Evolutionary conservation across 306 rosid species (phyloP).

Genomic region (Inga oerstediana): DNA sequence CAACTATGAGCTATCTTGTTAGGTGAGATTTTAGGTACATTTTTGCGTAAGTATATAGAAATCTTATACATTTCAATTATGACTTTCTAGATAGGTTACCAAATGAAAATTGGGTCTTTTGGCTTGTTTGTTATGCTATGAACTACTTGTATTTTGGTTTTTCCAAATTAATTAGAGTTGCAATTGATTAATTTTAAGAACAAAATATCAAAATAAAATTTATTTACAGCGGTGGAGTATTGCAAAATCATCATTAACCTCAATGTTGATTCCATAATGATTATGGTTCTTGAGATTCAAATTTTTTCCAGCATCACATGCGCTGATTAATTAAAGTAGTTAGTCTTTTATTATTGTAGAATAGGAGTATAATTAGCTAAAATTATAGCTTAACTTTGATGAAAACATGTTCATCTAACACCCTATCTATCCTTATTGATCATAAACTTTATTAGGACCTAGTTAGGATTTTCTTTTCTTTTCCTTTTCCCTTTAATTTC

Average conservation of each 20-base stretch:
- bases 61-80: background rate
- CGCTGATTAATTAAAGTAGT: conserved; percentile 26
- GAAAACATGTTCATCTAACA: conserved; percentile 9
- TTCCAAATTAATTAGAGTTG: background rate
- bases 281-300: background rate
- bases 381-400: conserved; percentile 19
- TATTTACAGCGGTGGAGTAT: background rate
- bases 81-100: background rate
- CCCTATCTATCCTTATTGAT: background rate
- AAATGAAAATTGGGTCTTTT: background rate
- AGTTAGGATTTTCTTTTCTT: conserved; percentile 26
- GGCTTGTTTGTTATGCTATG: background rate
- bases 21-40: background rate
- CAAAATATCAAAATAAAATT: background rate
- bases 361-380: conserved; percentile 24
- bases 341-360: conserved; percentile 20
- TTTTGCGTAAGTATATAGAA: background rate
- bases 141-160: background rate
- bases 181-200: background rate
- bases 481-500: background rate
- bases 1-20: background rate
- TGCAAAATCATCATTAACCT: background rate
- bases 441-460: background rate
- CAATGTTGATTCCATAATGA: background rate
- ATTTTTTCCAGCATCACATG: conserved; percentile 10